Percentiles rank a stretch among this genome's conserved stretches.
Evolutionary conservation across 345 rosid genomes (phyloP).

Genomic region (Raphanus sativus): DNA sequence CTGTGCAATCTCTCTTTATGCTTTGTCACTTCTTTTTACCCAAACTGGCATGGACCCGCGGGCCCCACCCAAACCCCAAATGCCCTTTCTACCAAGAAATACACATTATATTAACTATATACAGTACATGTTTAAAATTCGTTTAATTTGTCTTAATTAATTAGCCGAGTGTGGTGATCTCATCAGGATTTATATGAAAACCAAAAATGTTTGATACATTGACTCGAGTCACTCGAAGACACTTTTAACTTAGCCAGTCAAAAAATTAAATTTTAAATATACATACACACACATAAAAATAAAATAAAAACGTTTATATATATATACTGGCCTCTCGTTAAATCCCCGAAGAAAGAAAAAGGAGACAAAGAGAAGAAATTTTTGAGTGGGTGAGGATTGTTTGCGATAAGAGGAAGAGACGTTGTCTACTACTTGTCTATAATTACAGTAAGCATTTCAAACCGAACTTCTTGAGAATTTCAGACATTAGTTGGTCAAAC

Average conservation of each 20-base stretch:
- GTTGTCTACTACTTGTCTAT: slow-evolving; percentile 19
- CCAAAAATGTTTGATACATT: neutral
- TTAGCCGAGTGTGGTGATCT: neutral
- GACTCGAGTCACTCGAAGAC: neutral
- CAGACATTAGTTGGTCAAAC: slow-evolving; percentile 30
- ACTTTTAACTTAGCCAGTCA: neutral
- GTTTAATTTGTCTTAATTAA: neutral
- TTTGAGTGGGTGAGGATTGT: slow-evolving; percentile 40
- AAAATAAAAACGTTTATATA: slow-evolving; percentile 9
- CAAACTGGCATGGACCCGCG: slow-evolving; percentile 29
- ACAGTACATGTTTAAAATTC: neutral
- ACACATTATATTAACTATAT: neutral
- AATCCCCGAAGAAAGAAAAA: neutral
- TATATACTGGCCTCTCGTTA: slow-evolving; percentile 6
- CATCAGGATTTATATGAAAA: neutral
- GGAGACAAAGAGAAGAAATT: neutral
- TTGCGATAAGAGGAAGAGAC: slow-evolving; percentile 27
- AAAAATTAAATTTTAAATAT: neutral
- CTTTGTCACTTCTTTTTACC: neutral
- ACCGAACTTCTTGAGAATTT: slow-evolving; percentile 1
- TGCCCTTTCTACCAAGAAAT: slow-evolving; percentile 21
- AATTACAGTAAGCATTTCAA: slow-evolving; percentile 15
- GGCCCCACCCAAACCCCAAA: neutral
- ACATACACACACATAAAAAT: neutral
- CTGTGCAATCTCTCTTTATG: neutral